A percentile compares a stretch with the other conserved stretches of the same genome.
These are phyloP conservation scores for Cerrena zonata DNA, from an alignment of 1,284 basidiomycete species.

Conservation along the genomic window DNA sequence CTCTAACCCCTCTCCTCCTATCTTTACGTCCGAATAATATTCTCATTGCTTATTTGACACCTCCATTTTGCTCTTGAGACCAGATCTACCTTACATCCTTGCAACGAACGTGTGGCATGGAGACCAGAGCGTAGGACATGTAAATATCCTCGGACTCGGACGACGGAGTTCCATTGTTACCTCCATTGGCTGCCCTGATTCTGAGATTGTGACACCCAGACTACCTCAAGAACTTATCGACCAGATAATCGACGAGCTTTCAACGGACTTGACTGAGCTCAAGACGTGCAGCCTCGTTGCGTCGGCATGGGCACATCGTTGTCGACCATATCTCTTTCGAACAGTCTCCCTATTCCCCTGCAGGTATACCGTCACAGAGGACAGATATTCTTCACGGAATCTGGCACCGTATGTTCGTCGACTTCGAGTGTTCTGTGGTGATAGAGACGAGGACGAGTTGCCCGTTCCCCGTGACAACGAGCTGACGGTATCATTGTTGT, in stretches of 20 bases:
- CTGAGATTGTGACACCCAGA: not conserved
- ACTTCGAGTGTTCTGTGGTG: not conserved
- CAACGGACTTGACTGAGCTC: not conserved
- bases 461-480: slow-evolving; percentile 1
- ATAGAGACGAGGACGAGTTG: slow-evolving; percentile 3
- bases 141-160: no score
- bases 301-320: slow-evolving; percentile 1
- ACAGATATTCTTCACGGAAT: not conserved
- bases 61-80: no score
- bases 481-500: not conserved
- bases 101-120: not conserved
- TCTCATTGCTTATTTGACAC: no score
- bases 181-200: no score
- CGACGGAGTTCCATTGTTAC: no score
- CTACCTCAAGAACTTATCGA: slow-evolving; percentile 6
- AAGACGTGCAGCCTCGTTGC: slow-evolving; percentile 3
- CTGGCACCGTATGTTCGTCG: not conserved
- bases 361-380: not conserved
- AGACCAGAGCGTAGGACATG: no score
- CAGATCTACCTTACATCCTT: not conserved
- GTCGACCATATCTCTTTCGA: not conserved
- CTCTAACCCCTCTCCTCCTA: not conserved
- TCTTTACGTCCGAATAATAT: no score
- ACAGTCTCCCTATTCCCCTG: not conserved
- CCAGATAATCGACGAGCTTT: slow-evolving; percentile 5